Percentiles rank a stretch among this genome's conserved stretches.
Evolutionary conservation across 371 early-diverging fungal genomes (phyloP).

Genomic region (Fennellomyces sp.): DNA sequence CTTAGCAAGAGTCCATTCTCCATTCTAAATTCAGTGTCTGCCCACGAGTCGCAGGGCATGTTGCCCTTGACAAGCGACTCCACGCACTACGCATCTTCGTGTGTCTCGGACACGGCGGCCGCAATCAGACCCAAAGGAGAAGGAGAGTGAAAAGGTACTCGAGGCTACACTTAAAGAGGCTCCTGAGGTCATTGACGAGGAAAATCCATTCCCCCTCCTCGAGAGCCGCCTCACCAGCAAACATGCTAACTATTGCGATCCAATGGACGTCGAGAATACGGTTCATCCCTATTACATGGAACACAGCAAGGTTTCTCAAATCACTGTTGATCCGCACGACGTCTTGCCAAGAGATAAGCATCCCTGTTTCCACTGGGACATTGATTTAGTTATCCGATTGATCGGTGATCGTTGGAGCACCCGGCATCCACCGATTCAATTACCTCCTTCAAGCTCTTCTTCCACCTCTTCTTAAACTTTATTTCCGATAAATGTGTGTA

Average conservation of each 20-base stretch:
- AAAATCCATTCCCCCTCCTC: background rate
- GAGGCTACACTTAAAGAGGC: background rate
- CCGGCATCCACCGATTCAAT: background rate
- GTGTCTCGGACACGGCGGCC: background rate
- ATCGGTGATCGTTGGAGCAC: constrained; percentile 8
- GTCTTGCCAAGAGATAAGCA: constrained; percentile 17
- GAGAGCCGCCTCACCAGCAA: background rate
- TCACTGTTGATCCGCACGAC: constrained; percentile 8
- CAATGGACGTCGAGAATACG: background rate
- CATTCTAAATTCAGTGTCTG: constrained; percentile 65
- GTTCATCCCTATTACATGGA: constrained; percentile 9
- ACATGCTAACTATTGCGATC: background rate
- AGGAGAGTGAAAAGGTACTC: constrained; percentile 6
- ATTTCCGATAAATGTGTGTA: too few species aligned
- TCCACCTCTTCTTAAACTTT: too few species aligned
- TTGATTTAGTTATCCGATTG: constrained; percentile 20
- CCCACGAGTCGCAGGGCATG: background rate
- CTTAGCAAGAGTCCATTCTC: constrained; percentile 23
- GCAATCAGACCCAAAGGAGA: constrained; percentile 1
- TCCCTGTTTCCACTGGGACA: constrained; percentile 30
- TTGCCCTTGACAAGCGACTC: background rate
- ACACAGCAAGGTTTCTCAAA: constrained; percentile 1
- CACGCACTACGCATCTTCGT: background rate
- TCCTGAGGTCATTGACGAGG: background rate
- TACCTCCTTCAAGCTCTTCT: background rate